A percentile compares a stretch with the other conserved stretches of the same genome.
Evolutionary conservation across 2,329 filamentous ascomycete species (phyloP).

Genomic region (Talaromyces islandicus): DNA sequence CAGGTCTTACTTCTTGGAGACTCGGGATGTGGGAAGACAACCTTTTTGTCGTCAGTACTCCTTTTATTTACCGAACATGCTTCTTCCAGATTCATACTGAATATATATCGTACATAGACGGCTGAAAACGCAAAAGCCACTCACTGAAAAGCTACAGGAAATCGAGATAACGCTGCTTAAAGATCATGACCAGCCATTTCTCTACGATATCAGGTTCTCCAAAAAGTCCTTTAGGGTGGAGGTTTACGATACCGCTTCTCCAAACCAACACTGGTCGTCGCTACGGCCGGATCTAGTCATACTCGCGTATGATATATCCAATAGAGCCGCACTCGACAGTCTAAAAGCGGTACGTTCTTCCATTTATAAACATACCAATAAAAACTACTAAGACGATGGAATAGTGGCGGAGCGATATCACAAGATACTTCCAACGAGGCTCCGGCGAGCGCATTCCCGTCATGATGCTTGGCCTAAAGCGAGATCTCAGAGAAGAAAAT

Average conservation of each 20-base stretch:
- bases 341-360: slow-evolving; percentile 32
- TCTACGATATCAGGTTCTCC: slow-evolving; percentile 54
- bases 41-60: slow-evolving; percentile 53
- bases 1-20: slow-evolving; percentile 54
- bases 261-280: slow-evolving; percentile 51
- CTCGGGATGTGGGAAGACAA: slow-evolving; percentile 55
- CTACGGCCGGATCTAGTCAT: slow-evolving; percentile 51
- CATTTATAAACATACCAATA: not conserved
- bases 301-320: slow-evolving; percentile 54
- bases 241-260: slow-evolving; percentile 52
- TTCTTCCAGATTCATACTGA: not conserved
- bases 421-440: slow-evolving; percentile 45
- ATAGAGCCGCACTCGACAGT: slow-evolving; percentile 45
- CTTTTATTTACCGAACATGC: not conserved
- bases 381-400: not conserved
- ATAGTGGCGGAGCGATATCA: slow-evolving; percentile 40
- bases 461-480: slow-evolving; percentile 54
- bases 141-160: slow-evolving; percentile 16
- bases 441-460: slow-evolving; percentile 46
- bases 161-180: slow-evolving; percentile 38
- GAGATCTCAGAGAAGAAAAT: slow-evolving; percentile 48
- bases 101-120: slow-evolving; percentile 1
- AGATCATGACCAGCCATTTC: slow-evolving; percentile 53
- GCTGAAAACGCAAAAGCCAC: slow-evolving; percentile 15
- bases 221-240: slow-evolving; percentile 50